phyloP scores from a whole-genome alignment of 371 early-diverging fungal species.

The Zancudomyces culisetae region DNA sequence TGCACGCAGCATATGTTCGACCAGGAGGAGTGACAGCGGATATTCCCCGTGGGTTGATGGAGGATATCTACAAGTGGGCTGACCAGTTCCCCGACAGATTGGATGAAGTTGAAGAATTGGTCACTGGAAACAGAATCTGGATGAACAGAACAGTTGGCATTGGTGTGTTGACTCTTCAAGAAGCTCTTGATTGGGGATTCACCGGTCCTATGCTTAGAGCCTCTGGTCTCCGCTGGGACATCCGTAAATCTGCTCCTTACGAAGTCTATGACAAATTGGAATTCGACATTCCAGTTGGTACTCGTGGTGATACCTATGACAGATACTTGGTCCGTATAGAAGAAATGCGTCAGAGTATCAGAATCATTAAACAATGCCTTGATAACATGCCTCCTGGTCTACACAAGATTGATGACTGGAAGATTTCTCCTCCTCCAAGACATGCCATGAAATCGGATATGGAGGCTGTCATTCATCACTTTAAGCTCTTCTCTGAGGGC shows the following conservation, averaged over 20 bases:
- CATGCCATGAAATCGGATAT: slow-evolving; percentile 93
- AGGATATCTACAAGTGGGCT: slow-evolving; percentile 90
- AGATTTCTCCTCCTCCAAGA: slow-evolving; percentile 89
- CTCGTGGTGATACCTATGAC: slow-evolving; percentile 90
- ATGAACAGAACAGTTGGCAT: slow-evolving; percentile 69
- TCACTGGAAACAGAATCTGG: slow-evolving; percentile 90
- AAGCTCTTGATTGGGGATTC: slow-evolving; percentile 81
- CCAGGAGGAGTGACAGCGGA: slow-evolving; percentile 93
- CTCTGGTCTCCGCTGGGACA: slow-evolving; percentile 83
- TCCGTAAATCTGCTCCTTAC: slow-evolving; percentile 84
- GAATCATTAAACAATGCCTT: slow-evolving; percentile 87
- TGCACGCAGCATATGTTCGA: slow-evolving; percentile 93
- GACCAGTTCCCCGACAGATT: slow-evolving; percentile 70
- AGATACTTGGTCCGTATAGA: slow-evolving; percentile 90
- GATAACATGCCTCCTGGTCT: slow-evolving; percentile 89
- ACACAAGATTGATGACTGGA: slow-evolving; percentile 90
- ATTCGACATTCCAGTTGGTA: slow-evolving; percentile 92
- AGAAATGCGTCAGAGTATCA: slow-evolving; percentile 93
- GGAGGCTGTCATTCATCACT: slow-evolving; percentile 96
- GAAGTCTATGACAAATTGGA: slow-evolving; percentile 89
- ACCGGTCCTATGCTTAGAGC: slow-evolving; percentile 91
- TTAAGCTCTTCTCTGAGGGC: slow-evolving; percentile 94
- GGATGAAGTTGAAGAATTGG: slow-evolving; percentile 86
- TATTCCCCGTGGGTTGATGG: slow-evolving; percentile 78
- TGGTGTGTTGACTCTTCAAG: slow-evolving; percentile 65